Base-by-base conservation (phyloP, 345 rosid genomes). In the Citrus cavaleriei region DNA sequence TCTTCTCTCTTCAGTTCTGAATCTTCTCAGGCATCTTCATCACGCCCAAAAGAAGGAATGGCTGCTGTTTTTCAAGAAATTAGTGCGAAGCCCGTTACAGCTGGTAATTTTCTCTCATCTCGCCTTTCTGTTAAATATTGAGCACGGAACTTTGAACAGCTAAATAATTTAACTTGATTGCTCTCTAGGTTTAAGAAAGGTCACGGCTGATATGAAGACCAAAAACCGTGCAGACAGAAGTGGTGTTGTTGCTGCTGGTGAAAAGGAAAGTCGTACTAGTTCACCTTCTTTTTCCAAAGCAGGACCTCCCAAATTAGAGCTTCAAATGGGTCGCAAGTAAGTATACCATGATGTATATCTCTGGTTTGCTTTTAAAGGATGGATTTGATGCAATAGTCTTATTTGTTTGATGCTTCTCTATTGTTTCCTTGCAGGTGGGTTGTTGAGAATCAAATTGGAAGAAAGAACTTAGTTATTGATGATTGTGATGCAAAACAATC, bases 311-410 rank as follows among this genome's bases (percentile, higher is more conserved):
- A 94, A 92, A 73, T 72, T 97, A 67, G 98, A 97, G 92, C 95
- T 97, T 86, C 98, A 94, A 85, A 90, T 93, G 97, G 98, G 99
- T 84, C 95, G 99, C 30, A 97, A 97, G 98, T 97, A 77, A 81
- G 98, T 89, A 27, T 69, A 42, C 40, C 1, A 1, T 60, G 49
- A 70, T 80, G 34, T 60, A 72, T 68, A 37, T 72, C 13, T 59
- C 6, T 58, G 35, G 38, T 67, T 59, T 61, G 51, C 67, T 57
- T 74, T 42, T 61, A 40, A 58, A 46, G 51, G 79, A 62, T 78
- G 74, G 25, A 71, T 58, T 55, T 80, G 59, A 37, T 73, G 35
- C 19, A 74, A 32, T 59, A 67, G 67, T 59, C 28, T 80, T 67
- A 75, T 42, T 76, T 70, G 5, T 80, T 60, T 76, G 24, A 72